Evolutionary conservation across 1,284 basidiomycete genomes (phyloP), one percentile per base, ranked within the genome.

Genomic region (Cryptococcus wingfieldii): DNA sequence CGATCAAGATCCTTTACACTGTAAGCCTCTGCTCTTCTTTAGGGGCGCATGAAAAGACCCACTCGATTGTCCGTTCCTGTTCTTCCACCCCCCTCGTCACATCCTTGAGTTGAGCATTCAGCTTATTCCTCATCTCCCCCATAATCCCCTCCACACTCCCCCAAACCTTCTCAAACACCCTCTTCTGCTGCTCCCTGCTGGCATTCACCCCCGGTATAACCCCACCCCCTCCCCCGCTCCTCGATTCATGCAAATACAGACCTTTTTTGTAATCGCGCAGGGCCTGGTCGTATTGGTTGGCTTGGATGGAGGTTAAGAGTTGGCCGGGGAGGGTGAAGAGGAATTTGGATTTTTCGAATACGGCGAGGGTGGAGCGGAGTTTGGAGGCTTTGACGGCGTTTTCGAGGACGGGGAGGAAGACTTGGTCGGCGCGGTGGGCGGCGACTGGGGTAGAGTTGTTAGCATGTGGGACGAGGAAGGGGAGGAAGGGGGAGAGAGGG

Each of bases 221-320:
- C 68, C 93, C 91, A 0, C 87, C 88, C 31, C 31, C 31, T 34
- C 31, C 31, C 9, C 27, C 27, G 0, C 92, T 89, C 16, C 90
- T 84, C 14, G 87, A 87, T 65, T 94, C 89, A 48, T 95, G 82
- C 38, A 98, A 81, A 74, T 90, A 88, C 62, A 92, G 90, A 38
- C 95, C 96, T 76, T 97, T 97, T 78, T 96, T 96, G 81, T 98
- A 99, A 66, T 97, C 94, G 38, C 93, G 85, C 67, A 98, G 80
- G 0, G 93, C 94, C 41, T 87, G 85, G 62, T 98, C 96, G 71
- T 95, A 98, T 56, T 89, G 87, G 10, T 91, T 90, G 56, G 86
- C 86, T 77, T 92, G 87, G 50, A 98, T 89, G 18, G 84, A 87
- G 71, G 96, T 95, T 25, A 89, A 83, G n/a, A 99, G 83, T 45